Evolutionary conservation across 2,329 filamentous ascomycete species (phyloP).

Genomic region (Emydomyces testavorans): DNA sequence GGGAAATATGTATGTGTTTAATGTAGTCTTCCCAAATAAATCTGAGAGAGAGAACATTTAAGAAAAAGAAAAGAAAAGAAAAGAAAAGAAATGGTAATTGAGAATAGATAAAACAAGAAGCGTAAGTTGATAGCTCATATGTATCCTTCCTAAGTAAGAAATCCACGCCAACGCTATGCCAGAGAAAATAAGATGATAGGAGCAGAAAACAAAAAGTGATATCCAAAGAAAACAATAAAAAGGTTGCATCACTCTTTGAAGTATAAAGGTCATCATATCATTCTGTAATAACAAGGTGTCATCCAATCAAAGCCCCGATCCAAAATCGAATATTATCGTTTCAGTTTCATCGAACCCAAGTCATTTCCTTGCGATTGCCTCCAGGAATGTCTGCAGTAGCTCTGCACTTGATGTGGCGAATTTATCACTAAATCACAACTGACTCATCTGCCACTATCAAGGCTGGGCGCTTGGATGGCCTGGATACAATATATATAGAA

Average conservation of each 20-base stretch:
- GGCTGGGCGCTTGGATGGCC: background rate
- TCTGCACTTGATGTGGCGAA: background rate
- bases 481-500: slow-evolving; percentile 10
- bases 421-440: background rate
- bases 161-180: slow-evolving; percentile 14
- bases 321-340: background rate
- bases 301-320: slow-evolving; percentile 5
- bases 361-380: background rate
- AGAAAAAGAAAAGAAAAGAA: background rate
- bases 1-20: too few relatives aligned
- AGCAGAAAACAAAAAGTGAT: slow-evolving; percentile 1
- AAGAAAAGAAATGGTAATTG: background rate
- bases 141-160: slow-evolving; percentile 6
- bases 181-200: slow-evolving; percentile 6
- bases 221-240: slow-evolving; percentile 8
- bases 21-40: too few relatives aligned
- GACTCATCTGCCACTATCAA: background rate
- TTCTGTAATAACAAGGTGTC: slow-evolving; percentile 9
- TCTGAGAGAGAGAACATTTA: too few relatives aligned
- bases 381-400: background rate
- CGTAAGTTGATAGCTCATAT: background rate
- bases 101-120: background rate
- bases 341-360: background rate
- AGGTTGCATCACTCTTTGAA: slow-evolving; percentile 16
- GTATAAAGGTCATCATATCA: slow-evolving; percentile 7